Evolutionary conservation across 2,329 filamentous ascomycete genomes (phyloP), one percentile per base, ranked within the genome.

Genomic region (Penicillium sclerotigenum): DNA sequence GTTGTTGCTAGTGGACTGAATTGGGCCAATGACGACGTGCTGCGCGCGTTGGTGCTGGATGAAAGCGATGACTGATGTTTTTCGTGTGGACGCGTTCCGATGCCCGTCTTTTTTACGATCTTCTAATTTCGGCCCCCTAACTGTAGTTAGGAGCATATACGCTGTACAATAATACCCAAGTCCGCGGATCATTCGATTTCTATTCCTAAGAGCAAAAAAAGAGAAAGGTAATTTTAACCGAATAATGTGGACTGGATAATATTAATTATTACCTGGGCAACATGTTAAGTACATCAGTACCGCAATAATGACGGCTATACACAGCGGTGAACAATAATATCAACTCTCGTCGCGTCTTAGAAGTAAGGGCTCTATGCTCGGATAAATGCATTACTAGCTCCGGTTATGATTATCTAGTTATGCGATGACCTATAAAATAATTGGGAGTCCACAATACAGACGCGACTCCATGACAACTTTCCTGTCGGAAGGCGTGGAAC

Each of bases 1-100:
- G 83, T 96, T 45, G 89, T 85, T 5, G 90, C 89, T 3, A 95
- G 90, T 71, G 91, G 91, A 45, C 79, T 94, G 52, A 86, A 95
- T 68, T 96, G 91, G 91, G 85, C 84, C 13, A 78, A 82, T 38
- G 86, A 95, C 72, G 81, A 85, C 49, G 80, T 79, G 57, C 75
- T 96, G 59, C 80, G 83, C 56, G 83, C 84, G 48, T 79, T 93
- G 58, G 90, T 96, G 26, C 78, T 95, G 59, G 90, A 83, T 62
- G 76, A 79, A 33, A 79, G 93, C 60, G 89, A 82, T 54, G 75
- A 79, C 58, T 75, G 65, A 71, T 61, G 59, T 36, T 51, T 49
- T 49, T 50, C 40, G 41, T 24, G 46, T 47, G 1, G 36, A 40
- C 53, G 56, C 42, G 49, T 48, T 33, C 20, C 4, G 20, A 26